Evolutionary conservation across 2,329 filamentous ascomycete species (phyloP), one percentile per base, ranked within the genome.

Genomic region (Harringtonia lauricola): DNA sequence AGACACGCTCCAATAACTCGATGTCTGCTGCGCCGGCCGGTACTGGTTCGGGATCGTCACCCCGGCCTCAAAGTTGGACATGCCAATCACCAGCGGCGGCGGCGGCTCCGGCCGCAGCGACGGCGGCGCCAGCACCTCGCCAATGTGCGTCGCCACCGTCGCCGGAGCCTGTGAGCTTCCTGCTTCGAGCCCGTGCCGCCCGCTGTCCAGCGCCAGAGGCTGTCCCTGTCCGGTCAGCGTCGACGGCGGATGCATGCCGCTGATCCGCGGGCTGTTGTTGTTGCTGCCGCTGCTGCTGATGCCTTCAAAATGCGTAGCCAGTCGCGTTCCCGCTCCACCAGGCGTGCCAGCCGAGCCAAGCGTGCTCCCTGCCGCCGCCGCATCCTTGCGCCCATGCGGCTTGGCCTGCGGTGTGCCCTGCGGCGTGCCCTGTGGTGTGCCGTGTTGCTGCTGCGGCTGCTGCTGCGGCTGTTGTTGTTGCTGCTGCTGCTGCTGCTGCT

Each of bases 1-100:
- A 1, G 82, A 83, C 19, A 90, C 85, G 54, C 85, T 90, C 86
- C 86, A 92, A 59, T 92, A 92, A 60, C 85, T 90, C 1, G 83
- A 87, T 14, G 82, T 77, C 51, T 81, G 79, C 44, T 65, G 64
- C 19, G 68, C 68, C 10, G 64, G 60, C 46, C 73, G 74, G 22
- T 49, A 54, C 36, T 72, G 71, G 30, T 63, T 59, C 33, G 63
- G 63, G 14, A 60, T 43, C 21, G 58, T 54, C 47, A 67, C 65
- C 3, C 61, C 54, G 39, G 75, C 56, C 47, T 76, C 74, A 51
- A 77, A 72, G 22, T 69, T 71, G 12, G 69, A 55, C 2, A 67
- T 59, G 3, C 71, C 65, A 41, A 70, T 63, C 44, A 68, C 68
- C 39, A 64, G 64, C 15, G 65, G 67, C 42, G 62, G 61, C 5